Base-by-base conservation (phyloP, 805 yeast genomes). In the Candida adriatica region DNA sequence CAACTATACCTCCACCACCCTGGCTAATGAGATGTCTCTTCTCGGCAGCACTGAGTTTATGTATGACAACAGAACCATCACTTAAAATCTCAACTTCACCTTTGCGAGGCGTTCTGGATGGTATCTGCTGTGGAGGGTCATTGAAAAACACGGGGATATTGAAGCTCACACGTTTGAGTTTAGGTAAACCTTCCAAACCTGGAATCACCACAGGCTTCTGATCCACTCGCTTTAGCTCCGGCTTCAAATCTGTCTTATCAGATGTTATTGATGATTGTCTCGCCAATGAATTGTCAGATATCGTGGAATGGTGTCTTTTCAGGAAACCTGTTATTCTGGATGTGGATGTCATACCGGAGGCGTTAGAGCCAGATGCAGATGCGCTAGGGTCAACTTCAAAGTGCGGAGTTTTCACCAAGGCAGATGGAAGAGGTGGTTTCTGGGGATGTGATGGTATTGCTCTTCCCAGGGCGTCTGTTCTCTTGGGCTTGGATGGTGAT, bases 101-200 rank as follows among this genome's bases (percentile, higher is more conserved):
- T 43, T 72, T 68, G 44, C 82, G 66, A 11, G 96, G 96, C 31
- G 66, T 70, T 49, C 94, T 63, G 2, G 94, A 81, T 3, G 96
- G 96, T 36, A 88, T 82, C 51, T 87, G 95, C 49, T 88, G 96
- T 1, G 95, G 95, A 1, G 96, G 96, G 53, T 88, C 96, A 39
- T 71, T 70, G 21, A 70, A 72, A 48, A 85, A 76, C 11, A 84
- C 79, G 21, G 81, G 81, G 5, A 81, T 64, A 3, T 87, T 85
- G 59, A 88, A 88, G 0, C 79, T 68, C 5, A 86, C 94, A 42
- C 84, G 66, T 39, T 73, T 70, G 51, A 84, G 39, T 6, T 53
- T 48, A 31, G 58, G 58, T 1, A 64, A 26, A 21, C 70, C 35
- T 28, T 62, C 68, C 27, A 65, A 38, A 0, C 72, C 72, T 2